A percentile compares a stretch with the other conserved stretches of the same genome.
Conservation (phyloP, 176 grass and related monocot genomes). For the Oryza punctata region DNA sequence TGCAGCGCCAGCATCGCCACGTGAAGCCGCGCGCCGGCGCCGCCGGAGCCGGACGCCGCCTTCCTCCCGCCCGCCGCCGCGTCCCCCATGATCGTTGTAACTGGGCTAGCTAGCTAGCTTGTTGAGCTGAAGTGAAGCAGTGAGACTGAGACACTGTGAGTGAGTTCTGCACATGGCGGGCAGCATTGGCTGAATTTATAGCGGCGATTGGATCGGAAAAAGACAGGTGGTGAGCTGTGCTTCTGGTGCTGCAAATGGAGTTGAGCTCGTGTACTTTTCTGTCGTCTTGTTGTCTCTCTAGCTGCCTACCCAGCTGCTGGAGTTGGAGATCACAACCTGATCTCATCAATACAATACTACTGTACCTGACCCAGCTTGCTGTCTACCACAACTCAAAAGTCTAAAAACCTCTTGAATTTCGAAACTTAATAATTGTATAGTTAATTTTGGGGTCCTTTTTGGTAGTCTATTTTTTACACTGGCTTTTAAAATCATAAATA, state of each 20-base stretch:
- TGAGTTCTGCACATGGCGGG: background rate
- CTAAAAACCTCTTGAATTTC: background rate
- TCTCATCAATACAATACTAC: too few species aligned
- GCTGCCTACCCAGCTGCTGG: too few species aligned
- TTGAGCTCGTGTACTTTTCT: background rate
- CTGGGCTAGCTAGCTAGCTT: background rate
- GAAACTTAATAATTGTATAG: too few species aligned
- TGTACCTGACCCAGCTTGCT: background rate
- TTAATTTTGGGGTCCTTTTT: too few species aligned
- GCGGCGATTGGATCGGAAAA: background rate
- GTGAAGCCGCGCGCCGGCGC: constrained; percentile 70
- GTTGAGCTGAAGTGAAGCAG: background rate
- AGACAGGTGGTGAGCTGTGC: background rate
- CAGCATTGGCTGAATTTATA: background rate
- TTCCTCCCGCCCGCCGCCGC: background rate
- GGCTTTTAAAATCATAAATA: too few species aligned
- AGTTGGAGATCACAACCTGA: background rate
- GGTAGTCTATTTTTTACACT: too few species aligned
- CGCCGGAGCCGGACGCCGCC: too few species aligned
- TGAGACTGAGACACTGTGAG: background rate
- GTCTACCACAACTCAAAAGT: background rate
- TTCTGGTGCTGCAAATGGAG: background rate
- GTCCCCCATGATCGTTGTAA: background rate
- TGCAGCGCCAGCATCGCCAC: constrained; percentile 94
- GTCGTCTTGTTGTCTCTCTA: background rate